A percentile compares a stretch with the other conserved stretches of the same genome.
phyloP scores from a whole-genome alignment of 371 early-diverging fungal species.

The Rhizopus sp. region DNA sequence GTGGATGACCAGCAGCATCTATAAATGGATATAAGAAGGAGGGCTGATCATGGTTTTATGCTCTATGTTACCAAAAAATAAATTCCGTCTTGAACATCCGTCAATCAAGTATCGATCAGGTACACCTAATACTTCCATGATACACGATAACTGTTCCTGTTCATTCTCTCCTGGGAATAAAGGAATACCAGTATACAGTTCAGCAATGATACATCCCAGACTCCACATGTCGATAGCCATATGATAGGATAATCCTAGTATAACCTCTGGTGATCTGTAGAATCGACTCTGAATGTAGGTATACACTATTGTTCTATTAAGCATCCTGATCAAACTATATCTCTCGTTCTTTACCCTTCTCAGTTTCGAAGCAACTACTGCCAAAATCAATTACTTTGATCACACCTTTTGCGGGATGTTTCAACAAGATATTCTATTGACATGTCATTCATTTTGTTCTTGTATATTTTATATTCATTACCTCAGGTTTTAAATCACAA shows the following conservation, averaged over 20 bases:
- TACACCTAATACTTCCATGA: conserved; percentile 85
- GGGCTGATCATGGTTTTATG: too few species aligned
- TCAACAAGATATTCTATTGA: conserved; percentile 64
- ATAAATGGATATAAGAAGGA: conserved; percentile 5
- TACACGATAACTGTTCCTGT: conserved; percentile 77
- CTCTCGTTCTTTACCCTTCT: conserved; percentile 27
- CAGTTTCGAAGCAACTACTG: conserved; percentile 72
- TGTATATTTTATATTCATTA: not conserved
- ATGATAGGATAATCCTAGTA: conserved; percentile 78
- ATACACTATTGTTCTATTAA: conserved; percentile 51
- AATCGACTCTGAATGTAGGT: conserved; percentile 96
- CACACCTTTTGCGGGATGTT: conserved; percentile 42
- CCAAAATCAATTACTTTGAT: conserved; percentile 96
- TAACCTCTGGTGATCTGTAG: conserved; percentile 95
- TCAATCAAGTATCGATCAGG: conserved; percentile 73
- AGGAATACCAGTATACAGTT: conserved; percentile 83
- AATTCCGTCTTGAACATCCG: conserved; percentile 66
- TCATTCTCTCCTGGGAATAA: conserved; percentile 96
- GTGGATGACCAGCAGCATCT: conserved; percentile 66
- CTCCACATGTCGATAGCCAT: conserved; percentile 98
- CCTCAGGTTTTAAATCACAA: conserved; percentile 98
- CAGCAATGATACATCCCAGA: conserved; percentile 97
- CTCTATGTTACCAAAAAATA: conserved; percentile 73
- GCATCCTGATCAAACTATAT: not conserved
- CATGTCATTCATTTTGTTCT: not conserved